Percentiles rank a stretch among this genome's conserved stretches.
phyloP scores from a whole-genome alignment of 805 yeast genomes.

The Cyberlindnera meyerae region DNA sequence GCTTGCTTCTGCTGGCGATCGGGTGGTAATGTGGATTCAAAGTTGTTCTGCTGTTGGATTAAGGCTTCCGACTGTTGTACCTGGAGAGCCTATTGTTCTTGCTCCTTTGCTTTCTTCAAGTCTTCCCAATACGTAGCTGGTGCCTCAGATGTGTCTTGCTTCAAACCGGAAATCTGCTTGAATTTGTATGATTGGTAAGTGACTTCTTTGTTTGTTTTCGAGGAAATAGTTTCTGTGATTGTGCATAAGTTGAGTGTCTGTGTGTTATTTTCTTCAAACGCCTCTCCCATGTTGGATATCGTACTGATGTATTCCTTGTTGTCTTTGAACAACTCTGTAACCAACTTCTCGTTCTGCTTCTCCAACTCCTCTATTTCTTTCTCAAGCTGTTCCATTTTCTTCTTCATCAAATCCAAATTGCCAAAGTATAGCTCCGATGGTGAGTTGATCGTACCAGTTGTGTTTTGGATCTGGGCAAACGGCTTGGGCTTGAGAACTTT shows the following conservation, averaged over 20 bases:
- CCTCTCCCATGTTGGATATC: constrained; percentile 9
- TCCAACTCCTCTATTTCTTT: constrained; percentile 17
- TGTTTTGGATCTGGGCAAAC: constrained; percentile 18
- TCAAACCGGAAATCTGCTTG: constrained; percentile 13
- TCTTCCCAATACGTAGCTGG: constrained; percentile 25
- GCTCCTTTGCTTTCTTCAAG: constrained; percentile 13
- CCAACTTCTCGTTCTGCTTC: constrained; percentile 1
- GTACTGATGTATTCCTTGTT: constrained; percentile 6
- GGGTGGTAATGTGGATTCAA: too few species aligned
- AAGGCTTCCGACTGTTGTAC: constrained; percentile 5
- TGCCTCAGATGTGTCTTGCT: constrained; percentile 18
- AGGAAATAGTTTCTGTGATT: constrained; percentile 6
- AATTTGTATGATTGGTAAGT: constrained; percentile 4
- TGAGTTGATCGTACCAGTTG: constrained; percentile 11
- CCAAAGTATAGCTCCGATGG: constrained; percentile 25
- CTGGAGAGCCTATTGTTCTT: constrained; percentile 5
- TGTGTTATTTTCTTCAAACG: constrained; percentile 5
- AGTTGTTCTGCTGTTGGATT: constrained; percentile 1
- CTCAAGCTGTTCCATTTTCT: constrained; percentile 16
- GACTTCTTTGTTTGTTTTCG: constrained; percentile 7
- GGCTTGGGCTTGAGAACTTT: constrained; percentile 39
- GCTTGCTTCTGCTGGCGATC: background rate
- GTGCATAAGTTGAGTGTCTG: constrained; percentile 2
- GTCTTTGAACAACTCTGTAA: constrained; percentile 3
- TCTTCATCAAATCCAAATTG: constrained; percentile 19